Evolutionary conservation across 192 early-diverging fungal genomes (phyloP).

Genomic region (Phlyctochytrium planicorne): DNA sequence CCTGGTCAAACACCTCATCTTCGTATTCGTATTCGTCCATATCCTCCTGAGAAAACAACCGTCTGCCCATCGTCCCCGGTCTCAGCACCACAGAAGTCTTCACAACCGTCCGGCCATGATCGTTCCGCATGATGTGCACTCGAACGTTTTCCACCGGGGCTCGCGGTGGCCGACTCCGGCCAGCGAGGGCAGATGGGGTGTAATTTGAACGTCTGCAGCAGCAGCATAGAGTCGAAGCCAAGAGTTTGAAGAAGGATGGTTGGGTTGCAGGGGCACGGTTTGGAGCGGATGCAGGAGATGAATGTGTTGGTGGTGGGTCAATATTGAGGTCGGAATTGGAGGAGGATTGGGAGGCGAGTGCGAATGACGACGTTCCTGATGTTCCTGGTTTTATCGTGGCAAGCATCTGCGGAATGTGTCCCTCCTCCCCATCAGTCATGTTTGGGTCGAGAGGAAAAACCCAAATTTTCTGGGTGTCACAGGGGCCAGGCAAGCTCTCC

Average conservation of each 20-base stretch:
- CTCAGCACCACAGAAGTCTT: constrained; percentile 17
- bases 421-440: no score
- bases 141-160: constrained; percentile 20
- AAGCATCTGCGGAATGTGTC: no score
- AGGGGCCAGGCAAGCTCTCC: no score
- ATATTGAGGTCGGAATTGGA: no score
- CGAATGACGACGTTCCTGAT: no score
- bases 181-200: constrained; percentile 9
- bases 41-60: background rate
- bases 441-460: no score
- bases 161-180: constrained; percentile 1
- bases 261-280: background rate
- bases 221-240: background rate
- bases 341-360: no score
- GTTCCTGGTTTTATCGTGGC: no score
- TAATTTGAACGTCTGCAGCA: background rate
- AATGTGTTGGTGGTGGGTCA: no score
- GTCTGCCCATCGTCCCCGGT: constrained; percentile 13
- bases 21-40: constrained; percentile 14
- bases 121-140: constrained; percentile 20
- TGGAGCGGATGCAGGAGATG: no score
- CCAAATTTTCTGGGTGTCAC: no score
- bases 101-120: constrained; percentile 20
- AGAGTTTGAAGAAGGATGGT: background rate
- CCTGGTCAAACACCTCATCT: constrained; percentile 16